Conservation (phyloP, 2,329 filamentous ascomycete genomes). For the Dothideomycetes sp. region DNA sequence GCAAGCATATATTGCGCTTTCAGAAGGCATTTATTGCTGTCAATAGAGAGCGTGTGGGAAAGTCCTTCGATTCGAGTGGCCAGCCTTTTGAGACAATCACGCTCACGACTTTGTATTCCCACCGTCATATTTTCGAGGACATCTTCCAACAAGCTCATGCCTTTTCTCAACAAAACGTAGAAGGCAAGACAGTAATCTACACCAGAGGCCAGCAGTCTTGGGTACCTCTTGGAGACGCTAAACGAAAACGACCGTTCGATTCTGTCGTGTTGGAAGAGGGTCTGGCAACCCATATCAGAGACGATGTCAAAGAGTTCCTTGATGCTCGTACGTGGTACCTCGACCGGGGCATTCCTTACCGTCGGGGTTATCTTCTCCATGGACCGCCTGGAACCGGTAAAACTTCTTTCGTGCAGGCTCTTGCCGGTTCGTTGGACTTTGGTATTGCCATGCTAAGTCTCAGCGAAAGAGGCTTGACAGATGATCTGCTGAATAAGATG, state of each 20-base stretch:
- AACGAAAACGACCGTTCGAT: slow-evolving; percentile 74
- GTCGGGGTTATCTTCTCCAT: slow-evolving; percentile 78
- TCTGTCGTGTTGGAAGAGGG: slow-evolving; percentile 81
- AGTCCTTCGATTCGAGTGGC: slow-evolving; percentile 68
- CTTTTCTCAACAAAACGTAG: slow-evolving; percentile 65
- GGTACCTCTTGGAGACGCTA: slow-evolving; percentile 71
- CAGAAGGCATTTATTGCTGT: slow-evolving; percentile 80
- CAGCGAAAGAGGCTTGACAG: slow-evolving; percentile 79
- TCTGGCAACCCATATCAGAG: slow-evolving; percentile 69
- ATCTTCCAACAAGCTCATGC: slow-evolving; percentile 80
- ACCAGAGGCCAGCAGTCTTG: slow-evolving; percentile 76
- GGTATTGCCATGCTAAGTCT: slow-evolving; percentile 88
- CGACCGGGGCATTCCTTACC: slow-evolving; percentile 88
- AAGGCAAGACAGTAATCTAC: slow-evolving; percentile 90
- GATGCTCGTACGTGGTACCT: slow-evolving; percentile 76
- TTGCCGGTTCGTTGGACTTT: slow-evolving; percentile 87
- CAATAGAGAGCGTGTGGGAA: slow-evolving; percentile 69
- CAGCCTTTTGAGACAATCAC: slow-evolving; percentile 91
- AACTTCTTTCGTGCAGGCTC: slow-evolving; percentile 89
- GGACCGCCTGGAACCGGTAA: slow-evolving; percentile 87
- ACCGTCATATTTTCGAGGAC: slow-evolving; percentile 80
- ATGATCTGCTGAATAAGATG: slow-evolving; percentile 77
- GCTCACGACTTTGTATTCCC: slow-evolving; percentile 80
- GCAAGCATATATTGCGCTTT: slow-evolving; percentile 78
- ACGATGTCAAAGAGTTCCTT: slow-evolving; percentile 75